phyloP scores from a whole-genome alignment of 2,329 filamentous ascomycete species.

The Alternaria atra region DNA sequence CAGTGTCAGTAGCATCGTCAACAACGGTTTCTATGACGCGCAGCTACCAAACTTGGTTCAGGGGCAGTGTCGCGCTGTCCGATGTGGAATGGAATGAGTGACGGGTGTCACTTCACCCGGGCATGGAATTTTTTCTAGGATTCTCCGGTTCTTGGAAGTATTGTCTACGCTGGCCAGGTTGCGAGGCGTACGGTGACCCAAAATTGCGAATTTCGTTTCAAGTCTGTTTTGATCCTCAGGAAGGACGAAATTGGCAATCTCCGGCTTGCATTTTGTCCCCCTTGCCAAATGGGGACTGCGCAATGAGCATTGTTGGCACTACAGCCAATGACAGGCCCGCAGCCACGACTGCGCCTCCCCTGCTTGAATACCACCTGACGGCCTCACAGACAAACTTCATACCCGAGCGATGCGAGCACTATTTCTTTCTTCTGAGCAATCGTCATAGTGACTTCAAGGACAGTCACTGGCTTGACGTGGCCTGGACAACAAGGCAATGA shows the following conservation, averaged over 20 bases:
- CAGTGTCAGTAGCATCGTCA: slow-evolving; percentile 9
- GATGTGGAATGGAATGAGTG: background rate
- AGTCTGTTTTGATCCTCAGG: slow-evolving; percentile 16
- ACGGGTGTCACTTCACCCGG: background rate
- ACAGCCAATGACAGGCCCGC: slow-evolving; percentile 15
- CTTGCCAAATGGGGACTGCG: slow-evolving; percentile 8
- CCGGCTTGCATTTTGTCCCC: slow-evolving; percentile 6
- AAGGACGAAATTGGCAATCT: slow-evolving; percentile 24
- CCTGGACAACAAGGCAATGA: slow-evolving; percentile 5
- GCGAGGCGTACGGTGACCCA: slow-evolving; percentile 9
- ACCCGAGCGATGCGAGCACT: slow-evolving; percentile 14
- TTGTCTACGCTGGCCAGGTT: slow-evolving; percentile 15
- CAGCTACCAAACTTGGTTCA: slow-evolving; percentile 6
- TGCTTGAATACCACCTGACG: slow-evolving; percentile 9
- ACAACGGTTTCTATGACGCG: slow-evolving; percentile 9
- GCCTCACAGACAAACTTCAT: slow-evolving; percentile 12
- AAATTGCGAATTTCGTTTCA: slow-evolving; percentile 26
- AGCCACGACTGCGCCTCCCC: slow-evolving; percentile 18
- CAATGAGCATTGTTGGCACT: slow-evolving; percentile 3
- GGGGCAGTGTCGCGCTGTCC: slow-evolving; percentile 1
- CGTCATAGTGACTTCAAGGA: slow-evolving; percentile 6
- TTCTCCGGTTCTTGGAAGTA: slow-evolving; percentile 6
- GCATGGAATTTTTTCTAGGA: background rate
- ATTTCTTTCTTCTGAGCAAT: slow-evolving; percentile 9
- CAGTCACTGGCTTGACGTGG: slow-evolving; percentile 15